A percentile compares a stretch with the other conserved stretches of the same genome.
phyloP scores from a whole-genome alignment of 2,329 filamentous ascomycete species.

The Emmonsiellopsis sp. region DNA sequence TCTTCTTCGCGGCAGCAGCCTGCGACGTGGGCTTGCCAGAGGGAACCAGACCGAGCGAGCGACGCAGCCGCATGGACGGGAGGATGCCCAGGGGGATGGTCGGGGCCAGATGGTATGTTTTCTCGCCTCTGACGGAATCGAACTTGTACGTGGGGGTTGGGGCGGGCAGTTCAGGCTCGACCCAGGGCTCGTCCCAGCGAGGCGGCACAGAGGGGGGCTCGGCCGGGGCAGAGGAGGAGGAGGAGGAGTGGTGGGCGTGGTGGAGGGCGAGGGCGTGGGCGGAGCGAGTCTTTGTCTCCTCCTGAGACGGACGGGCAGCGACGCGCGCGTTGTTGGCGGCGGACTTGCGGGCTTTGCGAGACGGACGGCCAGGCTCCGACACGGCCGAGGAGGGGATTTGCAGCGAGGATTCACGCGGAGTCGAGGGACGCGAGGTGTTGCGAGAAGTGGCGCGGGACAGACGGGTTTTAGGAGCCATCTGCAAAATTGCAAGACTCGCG shows the following conservation, averaged over 20 bases:
- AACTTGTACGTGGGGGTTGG: constrained; percentile 1
- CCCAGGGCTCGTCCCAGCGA: constrained; percentile 1
- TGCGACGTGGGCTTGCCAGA: neutral
- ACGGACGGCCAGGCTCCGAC: constrained; percentile 19
- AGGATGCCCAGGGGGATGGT: neutral
- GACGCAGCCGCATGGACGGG: neutral
- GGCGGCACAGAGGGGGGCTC: neutral
- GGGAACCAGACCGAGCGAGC: neutral
- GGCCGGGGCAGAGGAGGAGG: neutral
- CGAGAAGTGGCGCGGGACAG: constrained; percentile 20
- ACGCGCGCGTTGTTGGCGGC: constrained; percentile 20
- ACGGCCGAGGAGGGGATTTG: constrained; percentile 15
- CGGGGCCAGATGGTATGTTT: neutral
- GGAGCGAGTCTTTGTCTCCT: constrained; percentile 6
- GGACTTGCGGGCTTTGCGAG: constrained; percentile 20
- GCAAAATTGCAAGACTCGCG: constrained; percentile 3
- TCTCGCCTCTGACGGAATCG: neutral
- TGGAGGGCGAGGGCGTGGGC: neutral
- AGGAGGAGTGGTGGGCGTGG: neutral
- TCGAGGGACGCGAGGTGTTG: constrained; percentile 24
- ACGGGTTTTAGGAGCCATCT: constrained; percentile 27
- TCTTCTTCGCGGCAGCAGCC: constrained; percentile 5
- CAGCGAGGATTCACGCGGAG: constrained; percentile 17
- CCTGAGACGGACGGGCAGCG: constrained; percentile 13
- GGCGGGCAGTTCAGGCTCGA: neutral